Percentiles rank a stretch among this genome's conserved stretches.
Conservation (phyloP, 495 filamentous ascomycete species). For the Ascobolus immersus region DNA sequence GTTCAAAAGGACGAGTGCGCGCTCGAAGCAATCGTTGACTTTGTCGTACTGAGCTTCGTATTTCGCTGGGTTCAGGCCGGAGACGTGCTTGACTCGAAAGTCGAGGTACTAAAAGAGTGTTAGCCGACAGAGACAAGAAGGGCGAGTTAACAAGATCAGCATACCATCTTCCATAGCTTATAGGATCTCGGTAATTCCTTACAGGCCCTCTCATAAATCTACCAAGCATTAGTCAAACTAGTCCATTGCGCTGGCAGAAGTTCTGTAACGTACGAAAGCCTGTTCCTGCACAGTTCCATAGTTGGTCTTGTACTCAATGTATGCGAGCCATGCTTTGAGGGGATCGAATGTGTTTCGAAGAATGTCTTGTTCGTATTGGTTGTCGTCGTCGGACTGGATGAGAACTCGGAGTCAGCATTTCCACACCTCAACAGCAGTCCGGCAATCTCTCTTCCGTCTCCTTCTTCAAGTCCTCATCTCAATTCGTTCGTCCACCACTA, state of each 20-base stretch:
- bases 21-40: slow-evolving; percentile 87
- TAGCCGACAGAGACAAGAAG: slow-evolving; percentile 6
- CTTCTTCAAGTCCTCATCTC: no score
- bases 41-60: slow-evolving; percentile 66
- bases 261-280: slow-evolving; percentile 38
- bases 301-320: slow-evolving; percentile 74
- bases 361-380: slow-evolving; percentile 89
- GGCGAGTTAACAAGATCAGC: slow-evolving; percentile 6
- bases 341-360: slow-evolving; percentile 62
- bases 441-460: no score
- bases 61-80: slow-evolving; percentile 57
- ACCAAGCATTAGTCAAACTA: neutral
- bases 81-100: slow-evolving; percentile 59
- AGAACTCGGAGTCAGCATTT: no score
- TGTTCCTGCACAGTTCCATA: slow-evolving; percentile 73
- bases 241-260: neutral
- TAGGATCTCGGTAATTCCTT: slow-evolving; percentile 75
- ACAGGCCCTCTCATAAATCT: slow-evolving; percentile 60
- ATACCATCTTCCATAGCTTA: slow-evolving; percentile 94
- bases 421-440: no score
- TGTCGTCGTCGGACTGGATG: slow-evolving; percentile 60
- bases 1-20: slow-evolving; percentile 78
- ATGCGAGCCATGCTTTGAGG: slow-evolving; percentile 86
- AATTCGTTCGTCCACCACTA: no score
- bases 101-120: slow-evolving; percentile 44